phyloP scores from a whole-genome alignment of 75 land plant species.

The Picea glauca region DNA sequence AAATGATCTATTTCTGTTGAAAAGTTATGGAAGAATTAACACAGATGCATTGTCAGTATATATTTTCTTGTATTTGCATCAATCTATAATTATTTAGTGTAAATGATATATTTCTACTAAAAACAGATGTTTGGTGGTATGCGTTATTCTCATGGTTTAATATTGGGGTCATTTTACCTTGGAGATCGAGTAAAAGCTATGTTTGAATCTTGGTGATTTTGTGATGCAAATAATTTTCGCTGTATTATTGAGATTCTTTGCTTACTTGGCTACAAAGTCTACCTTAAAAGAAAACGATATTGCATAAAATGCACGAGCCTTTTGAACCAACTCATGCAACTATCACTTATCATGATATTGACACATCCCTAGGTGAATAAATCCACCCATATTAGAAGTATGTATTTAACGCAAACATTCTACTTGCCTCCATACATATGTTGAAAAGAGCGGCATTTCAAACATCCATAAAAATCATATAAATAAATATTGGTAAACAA shows the following conservation, averaged over 20 bases:
- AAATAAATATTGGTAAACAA: too few species aligned
- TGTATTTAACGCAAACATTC: background rate
- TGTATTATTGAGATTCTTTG: background rate
- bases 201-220: background rate
- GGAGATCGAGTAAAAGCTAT: background rate
- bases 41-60: background rate
- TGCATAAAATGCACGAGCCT: background rate
- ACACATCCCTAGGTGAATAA: background rate
- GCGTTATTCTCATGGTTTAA: background rate
- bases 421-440: background rate
- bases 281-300: background rate
- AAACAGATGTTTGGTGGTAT: background rate
- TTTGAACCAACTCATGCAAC: background rate
- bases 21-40: background rate
- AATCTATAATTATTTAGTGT: background rate
- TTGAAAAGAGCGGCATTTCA: background rate
- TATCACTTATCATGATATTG: background rate
- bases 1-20: background rate
- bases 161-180: background rate
- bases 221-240: background rate
- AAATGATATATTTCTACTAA: background rate
- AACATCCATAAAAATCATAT: too few species aligned
- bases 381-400: background rate
- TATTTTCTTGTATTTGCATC: background rate
- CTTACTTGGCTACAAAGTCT: background rate